Conservation (phyloP, 441 rosid genomes). For the Populus hybrid region DNA sequence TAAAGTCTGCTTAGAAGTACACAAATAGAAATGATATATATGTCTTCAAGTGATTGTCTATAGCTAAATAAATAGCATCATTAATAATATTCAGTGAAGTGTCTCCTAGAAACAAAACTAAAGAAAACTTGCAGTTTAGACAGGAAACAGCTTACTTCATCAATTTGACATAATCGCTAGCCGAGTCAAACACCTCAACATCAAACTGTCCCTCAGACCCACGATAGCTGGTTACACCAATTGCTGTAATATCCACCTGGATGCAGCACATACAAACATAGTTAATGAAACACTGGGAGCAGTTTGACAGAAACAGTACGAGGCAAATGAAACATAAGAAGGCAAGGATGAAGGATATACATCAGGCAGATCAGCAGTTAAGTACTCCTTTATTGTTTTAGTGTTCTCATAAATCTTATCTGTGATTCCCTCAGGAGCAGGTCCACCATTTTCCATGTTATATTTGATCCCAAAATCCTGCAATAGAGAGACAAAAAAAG, state of each 20-base stretch:
- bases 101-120: neutral
- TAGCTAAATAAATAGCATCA: neutral
- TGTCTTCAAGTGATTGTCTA: neutral
- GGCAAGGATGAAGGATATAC: slow-evolving; percentile 41
- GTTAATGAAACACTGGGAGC: neutral
- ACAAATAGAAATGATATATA: neutral
- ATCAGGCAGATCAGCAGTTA: slow-evolving; percentile 73
- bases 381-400: slow-evolving; percentile 79
- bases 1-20: neutral
- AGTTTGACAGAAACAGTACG: neutral
- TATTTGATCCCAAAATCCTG: slow-evolving; percentile 99
- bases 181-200: slow-evolving; percentile 94
- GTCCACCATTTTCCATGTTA: slow-evolving; percentile 99
- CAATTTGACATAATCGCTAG: slow-evolving; percentile 80
- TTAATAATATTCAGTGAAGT: neutral
- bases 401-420: slow-evolving; percentile 96
- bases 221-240: slow-evolving; percentile 62
- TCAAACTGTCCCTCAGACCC: slow-evolving; percentile 90
- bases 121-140: neutral
- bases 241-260: slow-evolving; percentile 76
- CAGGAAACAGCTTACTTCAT: slow-evolving; percentile 70
- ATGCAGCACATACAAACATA: slow-evolving; percentile 12
- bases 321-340: slow-evolving; percentile 11
- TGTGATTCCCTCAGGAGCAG: slow-evolving; percentile 97
- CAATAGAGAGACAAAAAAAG: neutral